Evolutionary conservation across 257 asterid genomes (phyloP).

Genomic region (Knoxia roxburghii): DNA sequence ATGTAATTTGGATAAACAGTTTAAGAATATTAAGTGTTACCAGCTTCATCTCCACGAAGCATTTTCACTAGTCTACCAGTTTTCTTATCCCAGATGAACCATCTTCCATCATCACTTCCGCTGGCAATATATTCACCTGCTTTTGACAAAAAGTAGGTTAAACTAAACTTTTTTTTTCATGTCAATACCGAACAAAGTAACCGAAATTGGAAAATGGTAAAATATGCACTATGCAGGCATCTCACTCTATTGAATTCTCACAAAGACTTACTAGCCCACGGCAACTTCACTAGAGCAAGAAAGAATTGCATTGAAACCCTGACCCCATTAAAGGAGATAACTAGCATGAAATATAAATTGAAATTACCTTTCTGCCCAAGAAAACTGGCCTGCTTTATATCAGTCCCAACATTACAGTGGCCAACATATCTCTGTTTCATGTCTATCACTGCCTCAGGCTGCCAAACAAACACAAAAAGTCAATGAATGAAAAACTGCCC

Average conservation of each 20-base stretch:
- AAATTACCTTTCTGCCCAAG: slow-evolving; percentile 81
- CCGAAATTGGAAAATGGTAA: no score
- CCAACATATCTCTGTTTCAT: slow-evolving; percentile 93
- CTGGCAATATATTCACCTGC: slow-evolving; percentile 91
- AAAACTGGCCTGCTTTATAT: slow-evolving; percentile 96
- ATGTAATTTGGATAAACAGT: not conserved
- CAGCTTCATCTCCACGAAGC: slow-evolving; percentile 89
- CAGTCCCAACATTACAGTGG: slow-evolving; percentile 90
- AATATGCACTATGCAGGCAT: not conserved
- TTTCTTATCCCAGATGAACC: slow-evolving; percentile 95
- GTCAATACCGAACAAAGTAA: not conserved
- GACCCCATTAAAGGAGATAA: not conserved
- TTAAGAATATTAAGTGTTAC: slow-evolving; percentile 29
- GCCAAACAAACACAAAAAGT: slow-evolving; percentile 26
- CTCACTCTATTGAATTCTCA: not conserved
- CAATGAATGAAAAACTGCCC: slow-evolving; percentile 4
- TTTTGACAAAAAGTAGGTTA: slow-evolving; percentile 6
- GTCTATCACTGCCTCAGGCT: slow-evolving; percentile 83
- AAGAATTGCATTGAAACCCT: not conserved
- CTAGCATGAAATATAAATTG: slow-evolving; percentile 10
- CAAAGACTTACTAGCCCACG: not conserved
- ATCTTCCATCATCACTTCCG: slow-evolving; percentile 98
- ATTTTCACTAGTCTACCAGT: slow-evolving; percentile 82
- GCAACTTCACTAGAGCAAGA: not conserved
- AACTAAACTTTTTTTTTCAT: not conserved